Evolutionary conservation across 257 asterid species (phyloP), one percentile per base, ranked within the genome.

Genomic region (Primulina eburnea): DNA sequence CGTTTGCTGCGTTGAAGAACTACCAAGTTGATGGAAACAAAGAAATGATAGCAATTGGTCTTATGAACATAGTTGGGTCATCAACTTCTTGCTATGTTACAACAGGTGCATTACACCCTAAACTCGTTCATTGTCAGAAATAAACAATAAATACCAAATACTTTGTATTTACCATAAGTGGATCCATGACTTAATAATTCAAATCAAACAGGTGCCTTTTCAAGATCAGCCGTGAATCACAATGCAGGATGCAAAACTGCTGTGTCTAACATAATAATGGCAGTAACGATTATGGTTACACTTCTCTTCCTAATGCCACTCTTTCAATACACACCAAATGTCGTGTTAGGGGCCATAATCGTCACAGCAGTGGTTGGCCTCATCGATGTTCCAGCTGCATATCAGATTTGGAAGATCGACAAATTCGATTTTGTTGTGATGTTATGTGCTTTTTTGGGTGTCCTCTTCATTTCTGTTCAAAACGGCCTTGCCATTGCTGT

Each of bases 21-120:
- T 89, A 89, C 53, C 98, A 92, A 66, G 96, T 92, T 9, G 98
- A 92, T 70, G 98, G 98, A 66, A 92, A 92, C 70, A 92, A 89
- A 67, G 98, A 92, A 64, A 92, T 89, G 97, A 89, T 91, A 68
- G 97, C 97, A 17, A 89, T 91, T 35, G 97, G 97, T 32, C 60
- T 87, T 0, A 92, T 92, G 97, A 92, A 92, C 32, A 79, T 88
- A 1, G 96, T 89, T 40, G 97, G 98, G 32, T 92, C 96, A 17
- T 76, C 97, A 30, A 92, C 97, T 57, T 92, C 97, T 10, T 85
- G 98, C 79, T 92, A 89, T 72, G 89, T 89, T 10, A 92, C 97
- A 52, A 88, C 96, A 26, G 96, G 97, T 85, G 56, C 37, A n/a
- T 61, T 7, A 14, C 53, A 43, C 1, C 53, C n/a, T 43, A 47